phyloP scores from a whole-genome alignment of 192 early-diverging fungal genomes.

The Coemansia sp. region DNA sequence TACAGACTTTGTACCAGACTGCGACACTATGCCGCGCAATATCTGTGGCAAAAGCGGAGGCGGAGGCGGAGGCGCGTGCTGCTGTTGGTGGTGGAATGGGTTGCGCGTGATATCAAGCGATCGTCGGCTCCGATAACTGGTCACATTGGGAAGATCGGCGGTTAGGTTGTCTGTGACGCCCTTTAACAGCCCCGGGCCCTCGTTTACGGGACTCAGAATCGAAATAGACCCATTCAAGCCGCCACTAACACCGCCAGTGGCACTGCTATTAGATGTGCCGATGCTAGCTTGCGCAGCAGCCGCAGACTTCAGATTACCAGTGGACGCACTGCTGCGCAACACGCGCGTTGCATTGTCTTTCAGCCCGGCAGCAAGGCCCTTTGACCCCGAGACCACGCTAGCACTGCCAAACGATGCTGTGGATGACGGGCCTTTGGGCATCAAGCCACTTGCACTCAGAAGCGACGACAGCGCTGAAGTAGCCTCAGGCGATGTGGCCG shows the following conservation, averaged over 20 bases:
- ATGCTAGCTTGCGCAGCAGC: not conserved
- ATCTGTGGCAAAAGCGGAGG: conserved; percentile 14
- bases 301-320: conserved; percentile 41
- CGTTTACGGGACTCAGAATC: conserved; percentile 22
- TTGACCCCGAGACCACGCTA: conserved; percentile 21
- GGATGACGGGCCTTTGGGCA: conserved; percentile 1
- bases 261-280: not conserved
- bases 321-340: conserved; percentile 52
- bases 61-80: conserved; percentile 21
- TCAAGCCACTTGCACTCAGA: not conserved
- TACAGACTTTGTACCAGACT: not conserved
- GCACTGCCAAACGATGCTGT: conserved; percentile 12
- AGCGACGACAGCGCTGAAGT: conserved; percentile 1
- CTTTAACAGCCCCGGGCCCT: conserved; percentile 6
- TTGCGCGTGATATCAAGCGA: conserved; percentile 44
- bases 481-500: conserved; percentile 1
- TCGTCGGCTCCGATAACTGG: conserved; percentile 25
- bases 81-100: conserved; percentile 2
- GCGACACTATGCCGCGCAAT: conserved; percentile 24
- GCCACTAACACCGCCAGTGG: conserved; percentile 3
- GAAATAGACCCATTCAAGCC: conserved; percentile 4
- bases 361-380: conserved; percentile 51
- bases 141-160: conserved; percentile 5
- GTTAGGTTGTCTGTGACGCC: not conserved
- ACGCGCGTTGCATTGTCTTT: conserved; percentile 53